phyloP scores from a whole-genome alignment of 2,329 filamentous ascomycete genomes.

The Diplodia sapinea region DNA sequence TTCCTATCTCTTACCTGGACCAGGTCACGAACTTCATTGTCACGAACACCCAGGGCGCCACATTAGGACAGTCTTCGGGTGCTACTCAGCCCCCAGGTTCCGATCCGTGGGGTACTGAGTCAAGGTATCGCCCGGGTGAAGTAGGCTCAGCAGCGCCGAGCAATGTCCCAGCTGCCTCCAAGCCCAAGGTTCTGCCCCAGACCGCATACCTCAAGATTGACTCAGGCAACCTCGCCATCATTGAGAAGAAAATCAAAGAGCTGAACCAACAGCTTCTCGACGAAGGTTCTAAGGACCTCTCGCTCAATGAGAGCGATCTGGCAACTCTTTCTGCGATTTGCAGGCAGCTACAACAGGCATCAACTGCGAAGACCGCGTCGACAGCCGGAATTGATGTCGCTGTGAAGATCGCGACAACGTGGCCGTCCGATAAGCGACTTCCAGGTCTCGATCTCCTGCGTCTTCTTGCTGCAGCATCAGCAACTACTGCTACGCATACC shows the following conservation, averaged over 20 bases:
- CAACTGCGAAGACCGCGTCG: conserved; percentile 36
- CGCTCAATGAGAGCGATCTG: conserved; percentile 75
- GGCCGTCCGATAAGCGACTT: conserved; percentile 81
- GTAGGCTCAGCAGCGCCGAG: conserved; percentile 47
- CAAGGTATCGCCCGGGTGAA: conserved; percentile 78
- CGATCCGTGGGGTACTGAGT: conserved; percentile 80
- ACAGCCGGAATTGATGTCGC: conserved; percentile 65
- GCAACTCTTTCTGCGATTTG: conserved; percentile 66
- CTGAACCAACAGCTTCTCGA: conserved; percentile 76
- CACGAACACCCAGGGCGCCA: conserved; percentile 85
- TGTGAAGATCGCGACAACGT: conserved; percentile 74
- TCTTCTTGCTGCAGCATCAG: conserved; percentile 73
- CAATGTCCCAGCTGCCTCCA: conserved; percentile 45
- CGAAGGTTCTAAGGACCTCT: conserved; percentile 73
- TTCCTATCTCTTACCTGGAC: conserved; percentile 86
- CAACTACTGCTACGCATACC: conserved; percentile 67
- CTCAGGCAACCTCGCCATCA: conserved; percentile 70
- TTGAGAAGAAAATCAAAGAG: conserved; percentile 76
- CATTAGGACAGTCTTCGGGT: conserved; percentile 66
- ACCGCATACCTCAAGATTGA: conserved; percentile 79
- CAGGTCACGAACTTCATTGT: conserved; percentile 93
- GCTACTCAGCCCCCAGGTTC: conserved; percentile 58
- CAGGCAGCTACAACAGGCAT: conserved; percentile 63
- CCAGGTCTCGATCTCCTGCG: conserved; percentile 87
- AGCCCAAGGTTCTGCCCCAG: conserved; percentile 73